Base-by-base conservation (phyloP, 2,329 filamentous ascomycete species). In the Alternaria triticina region DNA sequence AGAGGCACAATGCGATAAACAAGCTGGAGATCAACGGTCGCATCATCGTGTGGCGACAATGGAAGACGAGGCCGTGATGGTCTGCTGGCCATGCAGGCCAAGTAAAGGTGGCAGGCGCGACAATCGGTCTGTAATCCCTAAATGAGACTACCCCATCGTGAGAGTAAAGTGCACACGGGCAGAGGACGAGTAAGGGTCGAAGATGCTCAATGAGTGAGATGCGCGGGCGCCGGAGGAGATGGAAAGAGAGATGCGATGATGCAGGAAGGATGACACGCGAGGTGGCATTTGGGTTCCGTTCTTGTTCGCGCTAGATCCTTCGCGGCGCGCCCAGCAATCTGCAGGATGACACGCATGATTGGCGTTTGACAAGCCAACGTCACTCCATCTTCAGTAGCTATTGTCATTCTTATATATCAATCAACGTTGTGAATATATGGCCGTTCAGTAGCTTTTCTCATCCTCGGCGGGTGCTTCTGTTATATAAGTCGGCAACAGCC, bases 271-370 rank as follows among this genome's bases (percentile, higher is more conserved):
- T 27, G 27, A 40, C 25, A 22, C 7, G 28, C 23, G 40, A 43
- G 22, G 54, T 54, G 43, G 40, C 27, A 58, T 58, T 22, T 33
- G n/a, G 28, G 43, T 55, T 60, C 27, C 40, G 49, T 33, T 10
- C 22, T 17, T 54, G 54, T 52, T 30, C 52, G 43, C 52, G 25
- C 61, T 60, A 63, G 28, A 28, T 28, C 36, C 17, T 36, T 56
- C 50, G 20, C 6, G 49, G 44, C 7, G 17, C 27, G 43, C 27
- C 49, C 40, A 40, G 44, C 17, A 6, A 63, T 50, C 13, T 23
- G 47, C 23, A 6, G 33, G 13, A 52, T 45, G 30, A 57, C 56
- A 49, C 43, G 33, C 45, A 59, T 46, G 36, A 52, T 52, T 10
- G 45, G 28, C 45, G 45, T 7, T 44, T 23, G 22, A 54, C 40